Base-by-base conservation (phyloP, 2,329 filamentous ascomycete genomes). In the Aspergillus floridensis region DNA sequence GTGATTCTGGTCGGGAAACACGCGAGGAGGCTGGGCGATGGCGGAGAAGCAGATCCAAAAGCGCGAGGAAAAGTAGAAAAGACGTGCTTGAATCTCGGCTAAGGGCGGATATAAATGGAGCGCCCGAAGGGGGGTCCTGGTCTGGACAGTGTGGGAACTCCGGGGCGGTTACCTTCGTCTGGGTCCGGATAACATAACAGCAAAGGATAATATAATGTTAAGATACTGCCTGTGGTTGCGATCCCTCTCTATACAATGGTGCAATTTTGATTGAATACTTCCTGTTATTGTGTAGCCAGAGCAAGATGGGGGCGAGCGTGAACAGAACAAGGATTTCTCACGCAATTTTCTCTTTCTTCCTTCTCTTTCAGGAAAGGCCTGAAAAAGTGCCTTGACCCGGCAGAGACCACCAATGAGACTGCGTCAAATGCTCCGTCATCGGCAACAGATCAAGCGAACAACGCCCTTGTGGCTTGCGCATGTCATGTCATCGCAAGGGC, bases 61-160 rank as follows among this genome's bases (percentile, higher is more conserved):
- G 14, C 38, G 38, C 14, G 16, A 44, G 19, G 29, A 41, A 22
- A 31, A 31, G 50, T 24, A 22, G 21, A 52, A 26, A 29, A 46
- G 16, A 53, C 24, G 24, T 26, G 38, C 52, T 29, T 54, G 41
- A 24, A 31, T 29, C n/a, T n/a, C 52, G 52, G 52, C 16, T 54
- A 54, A n/a, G 24, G 29, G 24, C 52, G 52, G 52, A 54, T 47
- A 54, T 31, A 47, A 31, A 26, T 54, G 52, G 52, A 47, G 52
- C 49, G 49, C 4, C 49, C 49, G 49, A 32, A 22, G n/a, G 24
- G 19, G 19, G 11, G 19, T 10, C 31, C 32, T 35, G 32, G 38
- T n/a, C 38, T 16, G 16, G 7, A n/a, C 5, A 19, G 10, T 6
- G 5, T 44, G 38, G 38, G 32, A 46, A 29, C 26, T 38, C 11